Percentiles rank a stretch among this genome's conserved stretches.
Evolutionary conservation across 306 rosid genomes (phyloP).

Genomic region (Pterocarpus macrocarpus): DNA sequence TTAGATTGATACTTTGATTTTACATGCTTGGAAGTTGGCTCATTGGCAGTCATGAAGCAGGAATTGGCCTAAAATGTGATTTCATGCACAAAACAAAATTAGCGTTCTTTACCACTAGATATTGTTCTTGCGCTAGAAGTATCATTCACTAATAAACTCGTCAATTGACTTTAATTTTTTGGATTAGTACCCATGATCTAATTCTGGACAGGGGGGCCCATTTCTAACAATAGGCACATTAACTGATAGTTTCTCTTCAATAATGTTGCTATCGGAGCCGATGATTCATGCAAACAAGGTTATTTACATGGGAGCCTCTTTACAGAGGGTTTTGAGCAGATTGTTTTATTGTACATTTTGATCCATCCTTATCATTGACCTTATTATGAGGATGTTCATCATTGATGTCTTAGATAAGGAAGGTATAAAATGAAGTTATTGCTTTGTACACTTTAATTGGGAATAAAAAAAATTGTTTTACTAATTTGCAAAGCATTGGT

Average conservation of each 20-base stretch:
- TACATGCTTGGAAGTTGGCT: conserved; percentile 23
- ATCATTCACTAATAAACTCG: conserved; percentile 7
- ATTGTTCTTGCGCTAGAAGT: not conserved
- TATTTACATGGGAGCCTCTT: conserved; percentile 21
- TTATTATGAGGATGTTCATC: conserved; percentile 27
- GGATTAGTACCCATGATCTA: conserved; percentile 1
- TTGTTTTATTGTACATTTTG: conserved; percentile 3
- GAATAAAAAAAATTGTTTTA: not conserved
- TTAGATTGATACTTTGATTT: conserved; percentile 15
- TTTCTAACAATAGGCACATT: not conserved
- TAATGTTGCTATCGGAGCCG: conserved; percentile 36
- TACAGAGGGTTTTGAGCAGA: not conserved
- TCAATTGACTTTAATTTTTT: not conserved
- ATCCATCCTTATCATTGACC: not conserved
- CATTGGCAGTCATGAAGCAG: not conserved
- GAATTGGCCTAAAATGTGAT: conserved; percentile 11
- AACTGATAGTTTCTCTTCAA: conserved; percentile 28
- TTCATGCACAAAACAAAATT: not conserved
- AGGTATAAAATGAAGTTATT: conserved; percentile 12
- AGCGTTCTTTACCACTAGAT: not conserved
- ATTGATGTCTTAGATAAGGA: conserved; percentile 6
- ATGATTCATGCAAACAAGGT: conserved; percentile 39
- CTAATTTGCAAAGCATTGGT: conserved; percentile 8
- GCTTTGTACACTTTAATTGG: conserved; percentile 19
- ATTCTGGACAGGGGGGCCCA: not conserved